These are phyloP conservation scores for Neurospora sublineolata DNA, from an alignment of 495 filamentous ascomycete species.

Conservation along the genomic window DNA sequence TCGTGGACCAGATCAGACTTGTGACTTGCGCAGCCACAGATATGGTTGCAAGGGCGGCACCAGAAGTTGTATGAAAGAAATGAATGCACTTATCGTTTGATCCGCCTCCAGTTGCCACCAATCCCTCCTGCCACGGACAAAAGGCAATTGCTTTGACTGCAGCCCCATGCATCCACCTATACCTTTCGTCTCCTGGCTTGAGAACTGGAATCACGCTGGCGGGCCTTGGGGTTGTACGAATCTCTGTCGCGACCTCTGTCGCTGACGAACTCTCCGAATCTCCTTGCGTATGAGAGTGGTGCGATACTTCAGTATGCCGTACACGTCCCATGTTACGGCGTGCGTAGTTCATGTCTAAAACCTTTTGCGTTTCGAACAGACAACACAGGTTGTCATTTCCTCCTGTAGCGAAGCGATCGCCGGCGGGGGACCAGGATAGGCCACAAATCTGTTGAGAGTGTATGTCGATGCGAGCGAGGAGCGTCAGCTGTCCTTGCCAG, in stretches of 20 bases:
- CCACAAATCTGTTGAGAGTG: slow-evolving; percentile 91
- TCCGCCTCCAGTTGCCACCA: slow-evolving; percentile 86
- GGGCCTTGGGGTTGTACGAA: not conserved
- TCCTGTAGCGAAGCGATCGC: slow-evolving; percentile 69
- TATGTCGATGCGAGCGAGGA: slow-evolving; percentile 63
- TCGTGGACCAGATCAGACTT: slow-evolving; percentile 80
- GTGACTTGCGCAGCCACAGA: slow-evolving; percentile 91
- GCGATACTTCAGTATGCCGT: not conserved
- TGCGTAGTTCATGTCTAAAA: slow-evolving; percentile 31
- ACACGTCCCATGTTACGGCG: not conserved
- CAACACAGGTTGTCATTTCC: slow-evolving; percentile 87
- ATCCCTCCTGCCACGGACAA: slow-evolving; percentile 82
- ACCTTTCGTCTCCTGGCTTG: slow-evolving; percentile 46
- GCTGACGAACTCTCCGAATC: slow-evolving; percentile 2
- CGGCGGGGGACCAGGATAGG: slow-evolving; percentile 73
- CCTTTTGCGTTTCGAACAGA: slow-evolving; percentile 59
- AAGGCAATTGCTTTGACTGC: slow-evolving; percentile 97
- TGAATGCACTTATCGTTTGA: slow-evolving; percentile 92
- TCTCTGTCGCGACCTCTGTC: slow-evolving; percentile 5
- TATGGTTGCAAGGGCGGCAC: slow-evolving; percentile 78
- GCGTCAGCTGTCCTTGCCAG: slow-evolving; percentile 67
- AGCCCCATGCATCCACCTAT: slow-evolving; percentile 68
- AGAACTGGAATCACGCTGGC: slow-evolving; percentile 7
- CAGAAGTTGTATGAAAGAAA: slow-evolving; percentile 83
- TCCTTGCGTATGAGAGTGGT: not conserved